Conservation (phyloP, 179 eudicot genomes). For the Camellia oleifera region DNA sequence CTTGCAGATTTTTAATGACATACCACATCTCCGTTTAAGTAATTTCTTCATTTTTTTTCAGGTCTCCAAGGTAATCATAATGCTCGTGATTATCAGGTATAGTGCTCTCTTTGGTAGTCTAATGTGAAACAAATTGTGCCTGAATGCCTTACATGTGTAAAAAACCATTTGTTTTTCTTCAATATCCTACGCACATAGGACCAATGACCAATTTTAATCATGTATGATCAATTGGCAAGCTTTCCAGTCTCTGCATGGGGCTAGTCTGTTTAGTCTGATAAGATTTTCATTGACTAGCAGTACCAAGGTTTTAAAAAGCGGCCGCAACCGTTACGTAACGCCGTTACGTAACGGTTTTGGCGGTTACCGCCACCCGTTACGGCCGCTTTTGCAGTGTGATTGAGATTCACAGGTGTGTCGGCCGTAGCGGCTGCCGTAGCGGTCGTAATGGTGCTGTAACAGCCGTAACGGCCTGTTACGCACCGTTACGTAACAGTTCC, state of each 20-base stretch:
- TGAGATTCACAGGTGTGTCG: no score
- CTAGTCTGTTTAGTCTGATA: not conserved
- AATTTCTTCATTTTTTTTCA: constrained; percentile 30
- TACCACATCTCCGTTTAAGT: not conserved
- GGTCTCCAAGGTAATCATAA: constrained; percentile 68
- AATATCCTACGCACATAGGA: not conserved
- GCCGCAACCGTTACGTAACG: no score
- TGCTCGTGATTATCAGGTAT: constrained; percentile 73
- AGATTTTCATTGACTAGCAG: not conserved
- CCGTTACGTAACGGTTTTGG: no score
- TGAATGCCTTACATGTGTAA: constrained; percentile 1
- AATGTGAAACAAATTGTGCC: constrained; percentile 2
- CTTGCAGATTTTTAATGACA: constrained; percentile 4
- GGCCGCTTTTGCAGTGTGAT: no score
- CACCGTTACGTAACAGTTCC: no score
- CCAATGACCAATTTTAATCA: not conserved
- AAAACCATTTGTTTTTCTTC: not conserved
- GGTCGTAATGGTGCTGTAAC: no score
- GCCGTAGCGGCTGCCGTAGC: no score
- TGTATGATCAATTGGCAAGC: not conserved
- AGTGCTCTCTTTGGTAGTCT: constrained; percentile 12
- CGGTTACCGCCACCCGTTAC: no score
- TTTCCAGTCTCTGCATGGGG: not conserved
- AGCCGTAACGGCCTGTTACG: no score
- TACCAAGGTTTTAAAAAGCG: no score